Evolutionary conservation across 163 green algal species (phyloP).

Genomic region (Picocystis sp.): DNA sequence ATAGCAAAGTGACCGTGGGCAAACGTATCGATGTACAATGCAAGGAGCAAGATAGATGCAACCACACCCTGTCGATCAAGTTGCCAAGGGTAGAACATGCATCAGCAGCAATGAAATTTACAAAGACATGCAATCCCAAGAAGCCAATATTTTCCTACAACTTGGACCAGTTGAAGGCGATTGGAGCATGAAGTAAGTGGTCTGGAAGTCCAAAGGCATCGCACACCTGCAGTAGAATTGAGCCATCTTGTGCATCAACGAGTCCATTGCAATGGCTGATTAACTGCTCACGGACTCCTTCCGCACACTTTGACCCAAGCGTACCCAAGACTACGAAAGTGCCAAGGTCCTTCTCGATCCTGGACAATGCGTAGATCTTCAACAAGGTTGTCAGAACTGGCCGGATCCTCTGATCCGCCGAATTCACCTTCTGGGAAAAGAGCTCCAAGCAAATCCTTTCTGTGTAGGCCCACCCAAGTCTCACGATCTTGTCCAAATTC

Average conservation of each 20-base stretch:
- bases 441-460: conserved; percentile 37
- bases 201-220: conserved; percentile 65
- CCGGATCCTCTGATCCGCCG: conserved; percentile 8
- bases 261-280: conserved; percentile 35
- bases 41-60: too few species aligned
- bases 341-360: conserved; percentile 33
- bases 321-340: conserved; percentile 33
- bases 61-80: too few species aligned
- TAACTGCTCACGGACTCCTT: conserved; percentile 29
- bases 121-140: too few species aligned
- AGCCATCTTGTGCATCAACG: conserved; percentile 18
- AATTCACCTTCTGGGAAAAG: conserved; percentile 22
- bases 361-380: conserved; percentile 41
- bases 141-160: too few species aligned
- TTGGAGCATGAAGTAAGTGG: conserved; percentile 50
- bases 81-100: too few species aligned
- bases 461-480: conserved; percentile 54
- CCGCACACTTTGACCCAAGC: conserved; percentile 11
- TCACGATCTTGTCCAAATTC: conserved; percentile 46
- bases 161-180: conserved; percentile 34
- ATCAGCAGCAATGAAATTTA: too few species aligned
- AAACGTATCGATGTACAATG: too few species aligned
- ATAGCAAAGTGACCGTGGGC: too few species aligned
- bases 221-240: conserved; percentile 34
- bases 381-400: conserved; percentile 28